Evolutionary conservation across 371 early-diverging fungal species (phyloP), one percentile per base, ranked within the genome.

Genomic region (Syncephalis fuscata): DNA sequence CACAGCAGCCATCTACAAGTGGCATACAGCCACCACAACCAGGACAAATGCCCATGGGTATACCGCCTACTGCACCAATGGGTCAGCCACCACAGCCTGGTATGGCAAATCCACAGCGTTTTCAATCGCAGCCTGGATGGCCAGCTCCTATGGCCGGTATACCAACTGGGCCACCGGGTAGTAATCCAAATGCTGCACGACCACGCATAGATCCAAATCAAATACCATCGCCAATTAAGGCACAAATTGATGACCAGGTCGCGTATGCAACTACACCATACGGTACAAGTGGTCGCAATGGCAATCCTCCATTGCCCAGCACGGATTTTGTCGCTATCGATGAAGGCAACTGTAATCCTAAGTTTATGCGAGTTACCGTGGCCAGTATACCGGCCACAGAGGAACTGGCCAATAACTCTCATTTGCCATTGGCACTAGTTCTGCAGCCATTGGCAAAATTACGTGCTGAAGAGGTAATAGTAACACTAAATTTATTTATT

Each of bases 321-420:
- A 86, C 90, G 0, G 62, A 79, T 21, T 87, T 85, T 59, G 62
- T 58, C 24, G 80, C 77, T 0, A 62, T 88, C 17, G 98, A 97
- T 66, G 90, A 89, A 59, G 95, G 92, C 23, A 93, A 90, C 60
- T 80, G 81, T 56, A 89, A 81, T 61, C 94, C 96, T n/a, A 68
- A 86, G 36, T 92, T 90, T 58, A 78, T 92, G 66, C 78, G 96
- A 46, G 61, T 82, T 47, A 91, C 96, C 0, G 71, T 86, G 20
- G 80, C 78, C 57, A 79, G 81, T 41, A 56, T 95, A 2, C 95
- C 97, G 14, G 56, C 68, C 20, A 76, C 82, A 1, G 78, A 79
- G 17, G 88, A 92, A 21, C 59, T 96, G 20, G 57, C 78, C 23
- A 69, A 73, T 44, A 71, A 74, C 37, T 78, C 87, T 17, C 70